Evolutionary conservation across 1,284 basidiomycete genomes (phyloP), one percentile per base, ranked within the genome.

Genomic region (Pisolithus thermaeus): DNA sequence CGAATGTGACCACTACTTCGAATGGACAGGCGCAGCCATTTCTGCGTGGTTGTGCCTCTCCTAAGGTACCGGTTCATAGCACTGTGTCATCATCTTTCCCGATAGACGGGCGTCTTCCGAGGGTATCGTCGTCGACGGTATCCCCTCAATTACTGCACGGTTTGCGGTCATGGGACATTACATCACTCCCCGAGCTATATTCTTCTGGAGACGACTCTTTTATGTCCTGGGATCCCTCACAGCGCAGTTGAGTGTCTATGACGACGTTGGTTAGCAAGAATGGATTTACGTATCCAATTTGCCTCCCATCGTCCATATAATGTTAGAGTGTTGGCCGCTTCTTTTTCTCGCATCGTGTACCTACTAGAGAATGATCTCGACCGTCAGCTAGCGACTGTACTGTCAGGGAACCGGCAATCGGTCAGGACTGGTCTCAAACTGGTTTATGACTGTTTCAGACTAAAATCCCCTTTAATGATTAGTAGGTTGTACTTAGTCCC

Each of bases 171-270:
- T 73, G 71, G 70, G 64, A 62, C 36, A 59, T 59, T 41, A 59
- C 55, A 14, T 41, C 67, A 3, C 56, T 54, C 28, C 50, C 57
- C 7, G 60, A 67, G 14, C 32, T 58, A 36, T 48, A 58, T n/a
- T 39, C 60, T 53, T 59, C 70, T 49, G 66, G 64, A 53, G 73
- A 77, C 28, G 73, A 75, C 52, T 65, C 71, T 1, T 74, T 77
- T 54, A 76, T 74, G 73, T 71, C 70, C 41, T 76, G 74, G 75
- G 68, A 72, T 54, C 70, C 72, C 27, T 58, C 67, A 35, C 61
- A 62, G 39, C 67, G 64, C 49, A 38, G 51, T 37, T 66, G 51
- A 56, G 41, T 39, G 40, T 16, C n/a, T 22, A 20, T 20, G 14
- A 43, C 8, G 22, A 8, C n/a, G 25, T 5, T 16, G 5, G 23